Evolutionary conservation across 352 stramenopile species (phyloP), one percentile per base, ranked within the genome.

Genomic region (Elongisporangium prolatum): DNA sequence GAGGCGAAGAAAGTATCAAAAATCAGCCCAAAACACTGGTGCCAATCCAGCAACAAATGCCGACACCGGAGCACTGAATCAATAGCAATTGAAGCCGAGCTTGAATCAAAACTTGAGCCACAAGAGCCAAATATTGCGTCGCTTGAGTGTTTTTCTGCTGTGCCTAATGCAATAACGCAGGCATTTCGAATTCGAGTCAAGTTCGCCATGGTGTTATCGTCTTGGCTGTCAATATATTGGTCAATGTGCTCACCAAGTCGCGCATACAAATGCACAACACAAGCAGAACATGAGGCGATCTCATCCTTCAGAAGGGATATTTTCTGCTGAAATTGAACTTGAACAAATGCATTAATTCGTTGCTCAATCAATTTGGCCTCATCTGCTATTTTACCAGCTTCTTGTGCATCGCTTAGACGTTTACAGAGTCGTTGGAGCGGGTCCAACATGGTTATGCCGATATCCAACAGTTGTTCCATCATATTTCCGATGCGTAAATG

Each of bases 321-420:
- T 38, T 61, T 50, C n/a, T 22, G 25, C 14, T 52, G 6, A n/a
- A 78, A 60, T 21, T 69, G 62, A 11, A 64, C 54, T 21, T 59
- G 59, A 10, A 76, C 62, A 2, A 73, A 38, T 5, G 61, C 68
- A 7, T 69, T 38, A 20, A 90, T 68, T 22, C 83, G 76, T 47
- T 80, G 68, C 54, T 90, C 83, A 3, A 89, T 67, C 24, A 87
- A 68, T 58, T 92, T 89, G 0, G 80, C 83, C 64, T 92, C 83
- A 37, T 92, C 83, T 5, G 83, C 80, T n/a, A 77, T 92, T 18
- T 65, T 74, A 0, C 74, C 76, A 4, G 53, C 68, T 0, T 55
- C 60, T n/a, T 82, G 74, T 1, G 83, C 80, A 0, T 75, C 66
- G 4, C 65, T 21, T 56, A 78, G 69, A 0, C 73, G 71, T n/a